Evolutionary conservation across 192 early-diverging fungal species (phyloP).

Genomic region (Chytriomyces hyalinus): DNA sequence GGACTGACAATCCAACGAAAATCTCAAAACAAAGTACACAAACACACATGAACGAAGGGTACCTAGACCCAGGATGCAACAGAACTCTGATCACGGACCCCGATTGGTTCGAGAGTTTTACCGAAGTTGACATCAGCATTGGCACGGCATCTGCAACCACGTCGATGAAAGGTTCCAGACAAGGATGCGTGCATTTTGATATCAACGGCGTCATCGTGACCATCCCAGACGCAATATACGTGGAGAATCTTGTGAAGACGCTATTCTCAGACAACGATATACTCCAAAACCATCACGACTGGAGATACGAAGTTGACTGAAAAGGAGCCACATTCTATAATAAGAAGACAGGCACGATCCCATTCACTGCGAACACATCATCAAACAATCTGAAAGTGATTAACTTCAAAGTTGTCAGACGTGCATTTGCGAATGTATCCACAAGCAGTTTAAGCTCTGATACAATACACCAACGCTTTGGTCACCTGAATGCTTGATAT

Average conservation of each 20-base stretch:
- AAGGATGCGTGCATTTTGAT: neutral
- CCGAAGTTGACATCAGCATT: neutral
- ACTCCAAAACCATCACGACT: neutral
- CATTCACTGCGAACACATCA: neutral
- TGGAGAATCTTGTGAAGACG: neutral
- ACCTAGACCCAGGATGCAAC: conserved; percentile 3
- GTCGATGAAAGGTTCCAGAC: neutral
- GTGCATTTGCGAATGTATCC: neutral
- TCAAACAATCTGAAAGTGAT: neutral
- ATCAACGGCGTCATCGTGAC: neutral
- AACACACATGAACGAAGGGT: neutral
- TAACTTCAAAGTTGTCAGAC: neutral
- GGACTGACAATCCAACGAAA: too few relatives aligned
- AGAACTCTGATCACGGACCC: neutral
- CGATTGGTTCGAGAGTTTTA: neutral
- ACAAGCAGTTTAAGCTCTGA: neutral
- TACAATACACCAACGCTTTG: conserved; percentile 1
- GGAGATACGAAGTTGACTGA: neutral
- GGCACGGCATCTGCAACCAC: neutral
- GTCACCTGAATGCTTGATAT: neutral
- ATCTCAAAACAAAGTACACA: too few relatives aligned
- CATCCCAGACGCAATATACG: neutral
- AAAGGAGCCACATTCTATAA: neutral
- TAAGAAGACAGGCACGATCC: neutral
- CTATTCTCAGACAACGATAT: neutral